Conservation (phyloP, 2,329 filamentous ascomycete genomes). For the Harringtonia lauricola region DNA sequence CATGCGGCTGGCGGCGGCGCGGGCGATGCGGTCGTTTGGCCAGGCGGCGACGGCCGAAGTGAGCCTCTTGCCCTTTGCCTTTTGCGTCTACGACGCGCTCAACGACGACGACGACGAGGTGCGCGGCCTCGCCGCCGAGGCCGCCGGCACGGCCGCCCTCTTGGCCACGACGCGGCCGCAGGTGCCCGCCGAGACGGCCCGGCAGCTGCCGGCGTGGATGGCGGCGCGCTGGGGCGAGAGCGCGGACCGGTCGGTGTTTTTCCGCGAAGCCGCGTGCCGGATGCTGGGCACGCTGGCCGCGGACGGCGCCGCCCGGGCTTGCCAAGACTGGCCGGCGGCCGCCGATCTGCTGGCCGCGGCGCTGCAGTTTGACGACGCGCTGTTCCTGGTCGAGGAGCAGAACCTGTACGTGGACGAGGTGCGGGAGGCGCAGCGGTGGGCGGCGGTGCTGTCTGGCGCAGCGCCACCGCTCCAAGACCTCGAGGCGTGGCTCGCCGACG, state of each 20-base stretch:
- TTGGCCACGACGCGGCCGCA: conserved; percentile 29
- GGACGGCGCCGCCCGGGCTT: no score
- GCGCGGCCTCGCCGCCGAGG: conserved; percentile 49
- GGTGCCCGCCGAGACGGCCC: conserved; percentile 35
- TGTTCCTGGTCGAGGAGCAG: conserved; percentile 85
- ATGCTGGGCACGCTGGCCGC: no score
- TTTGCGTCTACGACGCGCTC: conserved; percentile 63
- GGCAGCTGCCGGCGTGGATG: conserved; percentile 33
- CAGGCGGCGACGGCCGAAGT: conserved; percentile 9
- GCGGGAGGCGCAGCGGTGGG: conserved; percentile 63
- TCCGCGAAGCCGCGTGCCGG: conserved; percentile 25
- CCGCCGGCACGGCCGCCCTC: conserved; percentile 29
- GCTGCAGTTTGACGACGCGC: conserved; percentile 46
- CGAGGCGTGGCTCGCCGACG: conserved; percentile 38
- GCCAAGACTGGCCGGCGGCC: conserved; percentile 21
- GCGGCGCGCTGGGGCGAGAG: conserved; percentile 22
- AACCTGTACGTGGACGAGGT: conserved; percentile 88
- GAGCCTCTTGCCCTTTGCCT: conserved; percentile 41
- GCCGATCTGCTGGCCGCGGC: conserved; percentile 30
- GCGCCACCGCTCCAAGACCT: neutral
- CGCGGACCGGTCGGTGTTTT: no score
- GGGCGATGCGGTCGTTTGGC: conserved; percentile 41
- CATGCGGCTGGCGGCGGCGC: conserved; percentile 47
- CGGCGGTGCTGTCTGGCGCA: conserved; percentile 28
- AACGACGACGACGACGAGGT: conserved; percentile 92